Evolutionary conservation across 306 rosid species (phyloP).

Genomic region (Crotalaria pallida): DNA sequence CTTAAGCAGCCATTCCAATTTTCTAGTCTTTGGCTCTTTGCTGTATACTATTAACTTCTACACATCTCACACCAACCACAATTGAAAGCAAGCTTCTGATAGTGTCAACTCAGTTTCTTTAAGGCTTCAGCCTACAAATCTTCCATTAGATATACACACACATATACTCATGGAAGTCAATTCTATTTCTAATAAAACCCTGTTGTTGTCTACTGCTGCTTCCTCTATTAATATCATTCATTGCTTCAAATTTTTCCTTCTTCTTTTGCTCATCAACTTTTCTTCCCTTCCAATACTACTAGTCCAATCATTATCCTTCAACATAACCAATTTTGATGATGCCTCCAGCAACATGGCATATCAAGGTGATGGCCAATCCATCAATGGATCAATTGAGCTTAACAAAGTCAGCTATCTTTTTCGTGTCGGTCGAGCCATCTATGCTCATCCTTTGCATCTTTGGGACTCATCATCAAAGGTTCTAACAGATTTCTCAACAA

Average conservation of each 20-base stretch:
- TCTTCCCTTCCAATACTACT: neutral
- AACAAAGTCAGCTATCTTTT: slow-evolving; percentile 24
- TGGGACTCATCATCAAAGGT: slow-evolving; percentile 1
- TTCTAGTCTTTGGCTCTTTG: too few relatives aligned
- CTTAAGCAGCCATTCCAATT: too few relatives aligned
- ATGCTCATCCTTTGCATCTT: slow-evolving; percentile 18
- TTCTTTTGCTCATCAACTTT: neutral
- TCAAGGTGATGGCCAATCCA: slow-evolving; percentile 21
- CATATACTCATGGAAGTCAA: neutral
- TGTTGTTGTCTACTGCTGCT: neutral
- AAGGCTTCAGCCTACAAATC: too few relatives aligned
- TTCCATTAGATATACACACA: too few relatives aligned
- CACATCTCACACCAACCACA: too few relatives aligned
- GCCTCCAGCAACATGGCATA: neutral
- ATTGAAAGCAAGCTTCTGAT: too few relatives aligned
- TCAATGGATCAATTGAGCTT: slow-evolving; percentile 28
- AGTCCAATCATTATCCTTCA: slow-evolving; percentile 16
- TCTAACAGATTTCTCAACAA: slow-evolving; percentile 16
- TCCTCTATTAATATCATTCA: neutral
- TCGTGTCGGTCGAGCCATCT: slow-evolving; percentile 29
- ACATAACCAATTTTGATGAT: slow-evolving; percentile 29
- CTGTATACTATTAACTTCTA: too few relatives aligned
- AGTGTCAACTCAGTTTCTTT: too few relatives aligned
- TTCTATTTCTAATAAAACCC: neutral
- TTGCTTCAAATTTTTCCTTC: neutral